phyloP scores from a whole-genome alignment of 257 asterid species.

The Fraxinus anomala region DNA sequence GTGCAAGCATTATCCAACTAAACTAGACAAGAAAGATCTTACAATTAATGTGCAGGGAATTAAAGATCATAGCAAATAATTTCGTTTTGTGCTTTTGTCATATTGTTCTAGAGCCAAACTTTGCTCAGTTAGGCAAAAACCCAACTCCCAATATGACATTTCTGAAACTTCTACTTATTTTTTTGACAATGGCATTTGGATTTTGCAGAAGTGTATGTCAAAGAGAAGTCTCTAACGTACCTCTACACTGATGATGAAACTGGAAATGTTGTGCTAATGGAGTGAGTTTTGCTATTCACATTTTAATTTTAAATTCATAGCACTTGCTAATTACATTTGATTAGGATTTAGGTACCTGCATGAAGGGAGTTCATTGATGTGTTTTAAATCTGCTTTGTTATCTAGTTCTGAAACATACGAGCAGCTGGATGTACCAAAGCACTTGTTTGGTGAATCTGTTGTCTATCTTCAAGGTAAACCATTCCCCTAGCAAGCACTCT shows the following conservation, averaged over 20 bases:
- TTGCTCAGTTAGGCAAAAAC: slow-evolving; percentile 2
- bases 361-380: slow-evolving; percentile 18
- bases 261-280: slow-evolving; percentile 78
- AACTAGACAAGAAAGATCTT: background rate
- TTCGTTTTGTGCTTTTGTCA: background rate
- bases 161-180: slow-evolving; percentile 22
- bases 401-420: slow-evolving; percentile 62
- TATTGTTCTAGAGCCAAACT: slow-evolving; percentile 5
- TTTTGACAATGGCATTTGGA: slow-evolving; percentile 15
- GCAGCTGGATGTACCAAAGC: slow-evolving; percentile 81
- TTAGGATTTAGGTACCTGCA: background rate
- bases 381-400: slow-evolving; percentile 19
- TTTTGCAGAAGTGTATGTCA: slow-evolving; percentile 74
- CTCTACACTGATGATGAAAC: slow-evolving; percentile 86
- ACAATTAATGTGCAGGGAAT: background rate
- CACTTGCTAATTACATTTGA: slow-evolving; percentile 18
- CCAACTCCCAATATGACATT: slow-evolving; percentile 4
- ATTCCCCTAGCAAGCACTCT: slow-evolving; percentile 9
- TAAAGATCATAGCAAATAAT: slow-evolving; percentile 16
- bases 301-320: slow-evolving; percentile 5
- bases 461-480: slow-evolving; percentile 81
- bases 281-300: slow-evolving; percentile 53
- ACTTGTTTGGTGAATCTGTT: slow-evolving; percentile 85
- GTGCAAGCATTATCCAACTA: background rate
- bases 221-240: slow-evolving; percentile 64